Evolutionary conservation across 1,139 yeast species (phyloP).

Genomic region (Magnusiomyces sp.): DNA sequence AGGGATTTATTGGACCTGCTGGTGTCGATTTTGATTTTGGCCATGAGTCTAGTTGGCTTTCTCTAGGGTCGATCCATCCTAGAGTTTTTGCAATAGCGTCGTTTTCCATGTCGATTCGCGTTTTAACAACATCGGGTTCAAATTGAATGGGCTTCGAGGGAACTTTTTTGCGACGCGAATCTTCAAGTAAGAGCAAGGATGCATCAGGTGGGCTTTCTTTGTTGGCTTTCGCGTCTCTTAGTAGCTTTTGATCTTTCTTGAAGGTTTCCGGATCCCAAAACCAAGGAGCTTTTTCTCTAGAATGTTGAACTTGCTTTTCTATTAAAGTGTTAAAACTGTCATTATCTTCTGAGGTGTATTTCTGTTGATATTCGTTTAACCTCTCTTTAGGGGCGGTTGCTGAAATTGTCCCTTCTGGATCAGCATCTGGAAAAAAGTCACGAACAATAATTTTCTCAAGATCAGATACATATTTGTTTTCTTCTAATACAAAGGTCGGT

Average conservation of each 20-base stretch:
- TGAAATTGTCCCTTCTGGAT: slow-evolving; percentile 11
- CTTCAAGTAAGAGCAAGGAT: slow-evolving; percentile 1
- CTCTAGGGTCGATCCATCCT: slow-evolving; percentile 16
- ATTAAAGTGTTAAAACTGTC: slow-evolving; percentile 25
- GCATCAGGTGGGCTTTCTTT: neutral
- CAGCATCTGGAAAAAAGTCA: slow-evolving; percentile 25
- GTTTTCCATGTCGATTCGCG: slow-evolving; percentile 9
- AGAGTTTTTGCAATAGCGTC: slow-evolving; percentile 4
- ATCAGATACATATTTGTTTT: slow-evolving; percentile 25
- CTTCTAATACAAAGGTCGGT: slow-evolving; percentile 23
- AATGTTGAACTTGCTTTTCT: slow-evolving; percentile 18
- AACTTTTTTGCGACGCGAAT: neutral
- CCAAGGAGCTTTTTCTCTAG: slow-evolving; percentile 23
- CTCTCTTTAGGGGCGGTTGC: slow-evolving; percentile 10
- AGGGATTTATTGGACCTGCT: slow-evolving; percentile 18
- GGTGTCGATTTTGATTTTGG: neutral
- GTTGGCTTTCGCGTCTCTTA: too few relatives aligned
- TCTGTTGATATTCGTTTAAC: slow-evolving; percentile 24
- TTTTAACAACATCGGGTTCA: neutral
- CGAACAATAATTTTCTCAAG: slow-evolving; percentile 25
- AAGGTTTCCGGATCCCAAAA: slow-evolving; percentile 21
- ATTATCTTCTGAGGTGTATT: slow-evolving; percentile 31
- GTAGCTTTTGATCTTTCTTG: slow-evolving; percentile 9
- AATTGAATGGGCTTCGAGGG: neutral
- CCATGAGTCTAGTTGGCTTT: slow-evolving; percentile 15